Evolutionary conservation across 192 early-diverging fungal genomes (phyloP).

Genomic region (Backusella westeae): DNA sequence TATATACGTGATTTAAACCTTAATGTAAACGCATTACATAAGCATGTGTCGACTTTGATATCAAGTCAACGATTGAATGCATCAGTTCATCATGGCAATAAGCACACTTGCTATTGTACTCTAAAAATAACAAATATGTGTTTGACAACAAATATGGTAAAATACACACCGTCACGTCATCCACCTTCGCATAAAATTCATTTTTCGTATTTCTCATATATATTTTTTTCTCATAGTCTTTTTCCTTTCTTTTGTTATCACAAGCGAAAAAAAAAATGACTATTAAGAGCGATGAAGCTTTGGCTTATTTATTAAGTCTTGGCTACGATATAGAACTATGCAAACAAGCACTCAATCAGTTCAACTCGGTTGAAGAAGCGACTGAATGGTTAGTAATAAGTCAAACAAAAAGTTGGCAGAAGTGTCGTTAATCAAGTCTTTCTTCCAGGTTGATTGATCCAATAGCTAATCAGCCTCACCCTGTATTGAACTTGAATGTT

Average conservation of each 20-base stretch:
- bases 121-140: not conserved
- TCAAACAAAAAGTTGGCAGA: not conserved
- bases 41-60: no score
- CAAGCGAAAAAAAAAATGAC: not conserved
- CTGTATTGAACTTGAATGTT: not conserved
- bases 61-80: not conserved
- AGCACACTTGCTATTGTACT: not conserved
- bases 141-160: conserved; percentile 3
- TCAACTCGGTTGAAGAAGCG: not conserved
- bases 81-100: not conserved
- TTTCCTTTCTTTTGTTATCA: not conserved
- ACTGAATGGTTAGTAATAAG: not conserved
- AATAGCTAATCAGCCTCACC: not conserved
- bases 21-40: no score
- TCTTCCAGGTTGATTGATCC: not conserved
- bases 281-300: not conserved
- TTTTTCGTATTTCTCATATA: not conserved
- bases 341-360: conserved; percentile 1
- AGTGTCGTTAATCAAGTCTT: not conserved
- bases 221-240: not conserved
- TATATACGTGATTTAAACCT: no score
- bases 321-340: not conserved
- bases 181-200: not conserved
- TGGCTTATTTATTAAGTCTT: conserved; percentile 5
- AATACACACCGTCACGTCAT: not conserved